A percentile compares a stretch with the other conserved stretches of the same genome.
Conservation (phyloP, 2,329 filamentous ascomycete species). For the Arthrobotrys conoides region DNA sequence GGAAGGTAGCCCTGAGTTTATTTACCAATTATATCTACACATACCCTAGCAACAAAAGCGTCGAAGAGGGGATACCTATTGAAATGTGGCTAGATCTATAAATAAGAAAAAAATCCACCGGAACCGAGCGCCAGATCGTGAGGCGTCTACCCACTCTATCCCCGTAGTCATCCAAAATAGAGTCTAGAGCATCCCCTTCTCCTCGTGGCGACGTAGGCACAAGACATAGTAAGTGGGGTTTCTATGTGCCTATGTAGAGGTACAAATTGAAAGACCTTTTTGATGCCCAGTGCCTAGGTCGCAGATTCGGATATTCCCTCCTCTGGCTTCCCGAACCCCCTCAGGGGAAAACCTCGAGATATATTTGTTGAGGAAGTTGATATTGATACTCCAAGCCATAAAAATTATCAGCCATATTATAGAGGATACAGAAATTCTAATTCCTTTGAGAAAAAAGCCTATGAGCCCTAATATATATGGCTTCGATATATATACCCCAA, state of each 20-base stretch:
- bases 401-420: neutral
- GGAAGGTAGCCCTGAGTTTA: neutral
- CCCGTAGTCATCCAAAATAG: neutral
- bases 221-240: neutral
- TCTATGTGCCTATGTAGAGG: neutral
- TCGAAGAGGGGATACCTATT: constrained; percentile 3
- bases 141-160: constrained; percentile 16
- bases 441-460: neutral
- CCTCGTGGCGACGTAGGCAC: constrained; percentile 17
- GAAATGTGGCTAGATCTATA: constrained; percentile 12
- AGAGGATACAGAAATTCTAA: neutral
- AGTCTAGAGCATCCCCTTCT: constrained; percentile 1
- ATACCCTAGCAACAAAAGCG: neutral
- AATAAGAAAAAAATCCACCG: constrained; percentile 15
- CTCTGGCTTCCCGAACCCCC: neutral
- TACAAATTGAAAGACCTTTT: neutral
- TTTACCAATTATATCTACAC: neutral
- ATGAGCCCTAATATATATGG: neutral
- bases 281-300: constrained; percentile 7
- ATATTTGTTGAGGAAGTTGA: neutral
- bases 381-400: neutral
- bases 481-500: neutral
- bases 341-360: neutral
- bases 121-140: constrained; percentile 9
- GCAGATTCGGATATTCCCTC: constrained; percentile 2